phyloP scores from a whole-genome alignment of 306 rosid species.

The Sesbania bispinosa region DNA sequence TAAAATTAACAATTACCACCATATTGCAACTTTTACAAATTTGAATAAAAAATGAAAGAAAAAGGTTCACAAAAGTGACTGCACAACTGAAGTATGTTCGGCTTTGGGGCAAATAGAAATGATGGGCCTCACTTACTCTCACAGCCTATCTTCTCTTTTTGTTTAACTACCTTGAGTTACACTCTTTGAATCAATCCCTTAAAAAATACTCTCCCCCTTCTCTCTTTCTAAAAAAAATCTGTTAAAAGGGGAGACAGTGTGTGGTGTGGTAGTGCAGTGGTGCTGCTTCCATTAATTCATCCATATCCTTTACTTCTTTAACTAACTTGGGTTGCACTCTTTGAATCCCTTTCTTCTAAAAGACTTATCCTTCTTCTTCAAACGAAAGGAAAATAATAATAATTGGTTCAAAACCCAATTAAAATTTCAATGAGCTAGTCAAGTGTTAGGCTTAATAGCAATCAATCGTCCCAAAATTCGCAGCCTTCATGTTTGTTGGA shows the following conservation, averaged over 20 bases:
- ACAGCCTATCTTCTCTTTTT: neutral
- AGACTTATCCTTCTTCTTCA: slow-evolving; percentile 36
- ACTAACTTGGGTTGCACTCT: slow-evolving; percentile 72
- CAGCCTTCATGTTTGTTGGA: slow-evolving; percentile 32
- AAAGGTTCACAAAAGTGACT: slow-evolving; percentile 64
- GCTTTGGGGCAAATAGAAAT: slow-evolving; percentile 55
- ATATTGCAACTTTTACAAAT: neutral
- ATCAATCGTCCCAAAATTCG: neutral
- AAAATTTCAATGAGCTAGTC: slow-evolving; percentile 7
- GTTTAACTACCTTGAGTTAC: slow-evolving; percentile 44
- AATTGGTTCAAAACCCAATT: slow-evolving; percentile 38
- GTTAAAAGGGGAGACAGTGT: slow-evolving; percentile 22
- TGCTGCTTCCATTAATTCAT: slow-evolving; percentile 33
- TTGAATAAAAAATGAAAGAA: neutral
- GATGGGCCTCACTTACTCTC: slow-evolving; percentile 45
- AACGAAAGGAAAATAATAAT: slow-evolving; percentile 26
- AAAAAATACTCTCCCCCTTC: slow-evolving; percentile 47
- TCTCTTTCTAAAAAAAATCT: slow-evolving; percentile 24
- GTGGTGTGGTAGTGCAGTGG: slow-evolving; percentile 33
- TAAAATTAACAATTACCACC: neutral
- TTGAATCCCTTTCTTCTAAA: slow-evolving; percentile 47
- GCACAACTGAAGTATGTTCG: slow-evolving; percentile 51
- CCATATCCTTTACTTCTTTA: slow-evolving; percentile 28
- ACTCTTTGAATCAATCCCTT: slow-evolving; percentile 83
- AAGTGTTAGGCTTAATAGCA: slow-evolving; percentile 41